These are phyloP conservation scores for Ramaria sp. DNA, from an alignment of 768 basidiomycete genomes.

Conservation along the genomic window DNA sequence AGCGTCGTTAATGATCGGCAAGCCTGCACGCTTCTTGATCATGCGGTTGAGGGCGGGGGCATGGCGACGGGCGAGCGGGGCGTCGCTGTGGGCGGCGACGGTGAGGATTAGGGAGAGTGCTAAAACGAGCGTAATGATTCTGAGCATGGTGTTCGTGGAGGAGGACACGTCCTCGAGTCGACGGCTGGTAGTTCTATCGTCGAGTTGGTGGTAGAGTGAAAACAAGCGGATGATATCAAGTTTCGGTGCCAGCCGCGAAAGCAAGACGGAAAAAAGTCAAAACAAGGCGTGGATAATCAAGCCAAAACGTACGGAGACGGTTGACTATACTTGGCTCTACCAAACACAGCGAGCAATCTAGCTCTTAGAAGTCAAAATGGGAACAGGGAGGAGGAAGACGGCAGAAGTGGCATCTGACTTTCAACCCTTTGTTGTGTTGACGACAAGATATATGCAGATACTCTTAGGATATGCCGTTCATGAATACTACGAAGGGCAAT, in stretches of 20 bases:
- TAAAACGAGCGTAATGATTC: constrained; percentile 29
- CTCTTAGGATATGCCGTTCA: neutral
- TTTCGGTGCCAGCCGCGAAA: neutral
- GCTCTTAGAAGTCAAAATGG: neutral
- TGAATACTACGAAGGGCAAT: neutral
- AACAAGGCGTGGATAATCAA: neutral
- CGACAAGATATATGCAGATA: neutral
- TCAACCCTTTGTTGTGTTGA: neutral
- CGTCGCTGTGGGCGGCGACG: constrained; percentile 31
- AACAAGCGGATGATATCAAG: neutral
- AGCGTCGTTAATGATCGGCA: constrained; percentile 12
- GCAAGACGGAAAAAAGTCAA: neutral
- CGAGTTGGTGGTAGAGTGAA: neutral
- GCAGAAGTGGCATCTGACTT: neutral
- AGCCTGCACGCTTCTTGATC: constrained; percentile 49
- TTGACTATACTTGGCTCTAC: neutral
- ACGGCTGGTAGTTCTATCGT: neutral
- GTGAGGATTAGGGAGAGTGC: constrained; percentile 55
- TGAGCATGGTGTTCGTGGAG: neutral
- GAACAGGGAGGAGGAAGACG: neutral
- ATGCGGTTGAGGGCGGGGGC: constrained; percentile 53
- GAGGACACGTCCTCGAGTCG: neutral
- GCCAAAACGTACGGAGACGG: neutral
- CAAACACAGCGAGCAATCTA: constrained; percentile 1
- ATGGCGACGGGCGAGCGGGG: constrained; percentile 35